Percentiles rank a stretch among this genome's conserved stretches.
These are phyloP conservation scores for Acidomyces sp. DNA, from an alignment of 495 filamentous ascomycete species.

Conservation along the genomic window DNA sequence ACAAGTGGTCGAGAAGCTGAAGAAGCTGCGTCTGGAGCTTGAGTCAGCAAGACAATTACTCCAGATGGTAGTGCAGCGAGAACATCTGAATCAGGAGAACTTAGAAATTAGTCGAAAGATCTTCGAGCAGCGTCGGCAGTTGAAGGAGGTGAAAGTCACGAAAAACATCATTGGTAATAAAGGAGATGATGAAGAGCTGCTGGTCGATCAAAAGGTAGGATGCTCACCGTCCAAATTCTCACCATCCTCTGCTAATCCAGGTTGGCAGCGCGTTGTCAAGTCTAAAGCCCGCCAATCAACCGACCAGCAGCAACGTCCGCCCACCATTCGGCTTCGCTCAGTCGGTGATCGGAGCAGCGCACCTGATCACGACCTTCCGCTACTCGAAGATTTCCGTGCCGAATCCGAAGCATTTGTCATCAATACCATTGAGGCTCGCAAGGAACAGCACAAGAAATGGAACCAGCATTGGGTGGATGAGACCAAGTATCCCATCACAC, in stretches of 20 bases:
- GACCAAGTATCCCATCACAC: constrained; percentile 68
- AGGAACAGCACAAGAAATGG: constrained; percentile 73
- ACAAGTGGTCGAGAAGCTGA: constrained; percentile 86
- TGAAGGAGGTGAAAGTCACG: constrained; percentile 56
- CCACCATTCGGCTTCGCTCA: constrained; percentile 44
- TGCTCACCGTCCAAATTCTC: constrained; percentile 27
- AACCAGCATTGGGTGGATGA: constrained; percentile 73
- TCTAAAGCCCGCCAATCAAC: constrained; percentile 39
- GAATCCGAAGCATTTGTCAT: constrained; percentile 73
- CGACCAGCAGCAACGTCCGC: constrained; percentile 21
- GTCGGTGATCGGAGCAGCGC: constrained; percentile 56
- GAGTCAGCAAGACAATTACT: constrained; percentile 79
- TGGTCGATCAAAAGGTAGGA: constrained; percentile 90
- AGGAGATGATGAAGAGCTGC: constrained; percentile 75
- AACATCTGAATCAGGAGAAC: constrained; percentile 62
- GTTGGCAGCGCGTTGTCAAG: constrained; percentile 26
- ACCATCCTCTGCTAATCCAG: constrained; percentile 4
- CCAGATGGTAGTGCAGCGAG: constrained; percentile 60
- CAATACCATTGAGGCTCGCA: constrained; percentile 64
- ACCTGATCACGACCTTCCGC: constrained; percentile 60
- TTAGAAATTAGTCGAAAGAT: constrained; percentile 58
- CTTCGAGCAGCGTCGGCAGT: constrained; percentile 63
- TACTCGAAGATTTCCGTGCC: constrained; percentile 59
- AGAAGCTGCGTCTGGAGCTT: constrained; percentile 77
- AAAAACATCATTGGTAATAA: constrained; percentile 77